Base-by-base conservation (phyloP, 805 yeast genomes). In the Wickerhamomyces pijperi region DNA sequence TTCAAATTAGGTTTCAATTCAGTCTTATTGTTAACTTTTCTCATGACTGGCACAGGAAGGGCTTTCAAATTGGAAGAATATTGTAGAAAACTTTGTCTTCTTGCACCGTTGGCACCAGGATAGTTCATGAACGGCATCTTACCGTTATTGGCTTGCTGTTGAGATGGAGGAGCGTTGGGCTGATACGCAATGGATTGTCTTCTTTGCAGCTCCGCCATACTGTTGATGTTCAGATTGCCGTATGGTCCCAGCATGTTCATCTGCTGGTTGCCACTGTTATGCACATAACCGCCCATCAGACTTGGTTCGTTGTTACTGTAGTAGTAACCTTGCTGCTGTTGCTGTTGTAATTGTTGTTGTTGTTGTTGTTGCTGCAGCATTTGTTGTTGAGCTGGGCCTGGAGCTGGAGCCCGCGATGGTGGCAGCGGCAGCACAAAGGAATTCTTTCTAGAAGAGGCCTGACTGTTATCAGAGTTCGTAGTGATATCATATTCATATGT, bases 1-100 rank as follows among this genome's bases (percentile, higher is more conserved):
- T 82, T 78, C 4, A 70, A 42, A 13, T 64, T 59, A 0, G 94
- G 94, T n/a, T 61, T 63, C 43, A 82, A 59, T 39, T 82, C 86
- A n/a, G 60, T 43, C 37, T 58, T 62, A 36, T 60, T 55, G 28
- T 54, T 54, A 15, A 78, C 57, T 40, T 58, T 64, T 17, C 56
- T 51, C 45, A 73, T 68, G 37, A 56, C 61, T 1, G 90, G 90
- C 1, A 73, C 65, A n/a, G 56, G 39, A 48, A 57, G 25, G 47
- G 41, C 63, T 34, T 62, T 49, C 37, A 65, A 49, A 8, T 51
- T 46, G 17, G 19, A 7, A 3, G 38, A 21, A 28, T 40, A 43
- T 19, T 56, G 61, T 20, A 55, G 49, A 3, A 56, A 46, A 6
- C 55, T 45, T 32, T 46, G 51, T 39, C 51, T 43, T 43, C 54